Percentiles rank a stretch among this genome's conserved stretches.
Evolutionary conservation across 73 alveolate species (phyloP).

Genomic region (Tetrahymena borealis): DNA sequence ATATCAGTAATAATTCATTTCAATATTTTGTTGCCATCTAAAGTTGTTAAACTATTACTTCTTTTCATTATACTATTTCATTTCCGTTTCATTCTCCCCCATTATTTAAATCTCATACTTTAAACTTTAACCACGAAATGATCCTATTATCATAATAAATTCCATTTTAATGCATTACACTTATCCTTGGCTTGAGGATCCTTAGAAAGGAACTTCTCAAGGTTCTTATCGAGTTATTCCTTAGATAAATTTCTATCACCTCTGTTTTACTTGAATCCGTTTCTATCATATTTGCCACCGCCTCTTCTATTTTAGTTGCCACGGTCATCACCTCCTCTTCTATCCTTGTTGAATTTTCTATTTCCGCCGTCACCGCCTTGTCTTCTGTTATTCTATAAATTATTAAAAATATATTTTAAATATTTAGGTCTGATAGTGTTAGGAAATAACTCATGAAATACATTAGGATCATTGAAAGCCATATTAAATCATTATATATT

Average conservation of each 20-base stretch:
- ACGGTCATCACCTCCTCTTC: neutral
- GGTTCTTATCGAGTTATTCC: neutral
- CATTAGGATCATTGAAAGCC: no score
- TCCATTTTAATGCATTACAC: neutral
- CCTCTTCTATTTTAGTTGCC: neutral
- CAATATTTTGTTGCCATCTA: no score
- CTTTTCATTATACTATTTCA: no score
- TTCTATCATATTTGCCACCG: neutral
- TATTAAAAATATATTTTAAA: neutral
- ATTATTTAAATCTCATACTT: no score
- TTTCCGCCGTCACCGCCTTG: slow-evolving; percentile 5
- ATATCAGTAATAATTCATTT: no score
- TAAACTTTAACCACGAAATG: no score
- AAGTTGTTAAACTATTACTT: no score
- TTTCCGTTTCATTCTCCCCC: no score
- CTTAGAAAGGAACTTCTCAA: neutral
- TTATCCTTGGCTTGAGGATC: neutral
- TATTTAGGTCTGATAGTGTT: no score
- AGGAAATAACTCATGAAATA: no score
- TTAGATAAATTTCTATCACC: neutral
- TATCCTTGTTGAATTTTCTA: neutral
- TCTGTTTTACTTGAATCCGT: neutral
- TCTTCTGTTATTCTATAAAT: neutral
- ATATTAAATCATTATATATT: no score
- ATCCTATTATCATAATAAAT: no score